Conservation (phyloP, 2,329 filamentous ascomycete genomes). For the Penicillium sp. region DNA sequence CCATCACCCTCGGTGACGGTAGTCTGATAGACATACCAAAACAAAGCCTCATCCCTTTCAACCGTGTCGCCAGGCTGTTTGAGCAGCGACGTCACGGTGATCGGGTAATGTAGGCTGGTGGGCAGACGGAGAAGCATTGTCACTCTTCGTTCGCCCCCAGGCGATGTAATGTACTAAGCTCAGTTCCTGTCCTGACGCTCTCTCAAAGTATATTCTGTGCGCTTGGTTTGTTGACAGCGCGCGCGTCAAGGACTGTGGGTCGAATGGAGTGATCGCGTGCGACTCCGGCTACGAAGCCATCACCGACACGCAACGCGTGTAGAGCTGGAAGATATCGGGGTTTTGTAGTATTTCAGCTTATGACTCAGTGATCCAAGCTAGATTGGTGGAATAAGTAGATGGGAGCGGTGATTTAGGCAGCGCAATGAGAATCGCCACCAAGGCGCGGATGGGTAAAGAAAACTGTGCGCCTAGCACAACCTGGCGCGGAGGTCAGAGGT, state of each 20-base stretch:
- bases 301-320: slow-evolving; percentile 22
- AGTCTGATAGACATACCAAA: slow-evolving; percentile 85
- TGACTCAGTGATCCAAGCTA: neutral
- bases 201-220: neutral
- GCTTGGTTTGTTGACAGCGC: slow-evolving; percentile 1
- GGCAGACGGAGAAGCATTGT: slow-evolving; percentile 50
- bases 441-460: slow-evolving; percentile 10
- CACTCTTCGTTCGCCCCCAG: slow-evolving; percentile 17
- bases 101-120: slow-evolving; percentile 76
- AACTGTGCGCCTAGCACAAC: slow-evolving; percentile 14
- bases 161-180: slow-evolving; percentile 6
- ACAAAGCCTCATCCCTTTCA: slow-evolving; percentile 70
- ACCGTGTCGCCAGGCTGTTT: slow-evolving; percentile 73
- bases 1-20: slow-evolving; percentile 65
- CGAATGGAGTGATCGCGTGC: slow-evolving; percentile 22
- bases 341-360: too few relatives aligned
- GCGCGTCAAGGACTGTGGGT: slow-evolving; percentile 6
- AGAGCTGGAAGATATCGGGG: neutral
- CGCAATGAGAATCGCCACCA: slow-evolving; percentile 20
- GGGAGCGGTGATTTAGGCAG: slow-evolving; percentile 1
- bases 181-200: neutral
- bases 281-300: slow-evolving; percentile 21
- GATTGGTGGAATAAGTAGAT: neutral
- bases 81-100: slow-evolving; percentile 83
- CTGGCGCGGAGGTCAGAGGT: slow-evolving; percentile 11